A percentile compares a stretch with the other conserved stretches of the same genome.
phyloP scores from a whole-genome alignment of 345 rosid genomes.

The Salix viminalis region DNA sequence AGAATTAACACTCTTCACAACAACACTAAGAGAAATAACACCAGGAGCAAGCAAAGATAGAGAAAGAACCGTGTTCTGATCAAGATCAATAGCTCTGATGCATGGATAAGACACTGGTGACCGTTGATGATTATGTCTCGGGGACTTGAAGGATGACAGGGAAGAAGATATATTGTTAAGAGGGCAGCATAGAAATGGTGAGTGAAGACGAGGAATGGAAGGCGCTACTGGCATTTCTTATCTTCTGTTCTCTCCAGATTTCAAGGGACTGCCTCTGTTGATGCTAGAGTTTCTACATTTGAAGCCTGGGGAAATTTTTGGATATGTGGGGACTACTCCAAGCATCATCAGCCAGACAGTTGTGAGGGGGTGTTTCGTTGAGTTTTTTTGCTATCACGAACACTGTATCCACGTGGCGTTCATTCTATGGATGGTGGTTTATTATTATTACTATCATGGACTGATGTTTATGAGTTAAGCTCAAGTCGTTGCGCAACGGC shows the following conservation, averaged over 20 bases:
- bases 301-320: conserved; percentile 12
- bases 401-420: conserved; percentile 3
- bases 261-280: not conserved
- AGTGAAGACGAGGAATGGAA: conserved; percentile 49
- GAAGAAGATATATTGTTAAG: conserved; percentile 29
- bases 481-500: not conserved
- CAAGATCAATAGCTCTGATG: conserved; percentile 67
- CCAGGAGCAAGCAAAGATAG: not conserved
- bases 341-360: conserved; percentile 26
- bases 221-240: conserved; percentile 43
- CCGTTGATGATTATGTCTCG: conserved; percentile 37
- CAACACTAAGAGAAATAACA: not conserved
- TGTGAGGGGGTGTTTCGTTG: not conserved
- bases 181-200: conserved; percentile 53
- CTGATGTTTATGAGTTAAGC: not conserved
- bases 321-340: conserved; percentile 22
- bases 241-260: not conserved
- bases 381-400: no score
- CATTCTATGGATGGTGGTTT: not conserved
- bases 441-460: not conserved
- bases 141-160: conserved; percentile 12
- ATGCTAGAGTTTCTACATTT: not conserved
- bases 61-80: conserved; percentile 70
- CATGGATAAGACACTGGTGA: conserved; percentile 43
- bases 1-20: not conserved